Conservation (phyloP, 2,329 filamentous ascomycete species). For the Aureobasidium sp. region DNA sequence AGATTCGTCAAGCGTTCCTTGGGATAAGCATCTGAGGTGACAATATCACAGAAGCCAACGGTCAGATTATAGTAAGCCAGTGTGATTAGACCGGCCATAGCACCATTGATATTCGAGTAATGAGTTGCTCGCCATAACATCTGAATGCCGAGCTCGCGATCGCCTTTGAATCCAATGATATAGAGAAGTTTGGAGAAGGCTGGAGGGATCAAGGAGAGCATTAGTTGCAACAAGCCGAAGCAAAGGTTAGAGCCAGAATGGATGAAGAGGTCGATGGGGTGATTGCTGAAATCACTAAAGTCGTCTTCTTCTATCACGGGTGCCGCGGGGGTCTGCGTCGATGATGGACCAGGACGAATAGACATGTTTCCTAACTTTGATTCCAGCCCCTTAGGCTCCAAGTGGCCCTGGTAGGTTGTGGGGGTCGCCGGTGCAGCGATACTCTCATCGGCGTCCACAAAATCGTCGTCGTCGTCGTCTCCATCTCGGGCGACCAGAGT, state of each 20-base stretch:
- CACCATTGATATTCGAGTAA: conserved; percentile 82
- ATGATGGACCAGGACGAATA: not conserved
- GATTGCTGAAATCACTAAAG: conserved; percentile 54
- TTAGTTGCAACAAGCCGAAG: conserved; percentile 74
- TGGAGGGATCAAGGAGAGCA: conserved; percentile 90
- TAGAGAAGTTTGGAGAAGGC: conserved; percentile 79
- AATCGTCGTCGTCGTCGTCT: conserved; percentile 42
- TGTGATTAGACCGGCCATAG: conserved; percentile 71
- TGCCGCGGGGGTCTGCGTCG: not conserved
- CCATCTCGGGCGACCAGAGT: conserved; percentile 23
- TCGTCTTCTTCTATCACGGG: conserved; percentile 43
- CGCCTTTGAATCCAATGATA: conserved; percentile 84
- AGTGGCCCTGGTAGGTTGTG: conserved; percentile 39
- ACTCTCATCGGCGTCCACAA: conserved; percentile 49
- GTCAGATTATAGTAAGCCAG: conserved; percentile 85
- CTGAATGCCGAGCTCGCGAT: conserved; percentile 69
- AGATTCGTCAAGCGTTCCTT: conserved; percentile 57
- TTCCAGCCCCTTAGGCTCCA: conserved; percentile 26
- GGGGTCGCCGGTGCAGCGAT: conserved; percentile 40
- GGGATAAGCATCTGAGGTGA: conserved; percentile 62
- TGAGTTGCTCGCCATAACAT: conserved; percentile 88
- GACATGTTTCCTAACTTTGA: conserved; percentile 18
- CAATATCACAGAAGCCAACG: conserved; percentile 78
- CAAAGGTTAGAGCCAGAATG: conserved; percentile 85
- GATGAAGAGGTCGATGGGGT: conserved; percentile 77